Conservation (phyloP, 2,329 filamentous ascomycete species). For the Phialemoniopsis sp. region DNA sequence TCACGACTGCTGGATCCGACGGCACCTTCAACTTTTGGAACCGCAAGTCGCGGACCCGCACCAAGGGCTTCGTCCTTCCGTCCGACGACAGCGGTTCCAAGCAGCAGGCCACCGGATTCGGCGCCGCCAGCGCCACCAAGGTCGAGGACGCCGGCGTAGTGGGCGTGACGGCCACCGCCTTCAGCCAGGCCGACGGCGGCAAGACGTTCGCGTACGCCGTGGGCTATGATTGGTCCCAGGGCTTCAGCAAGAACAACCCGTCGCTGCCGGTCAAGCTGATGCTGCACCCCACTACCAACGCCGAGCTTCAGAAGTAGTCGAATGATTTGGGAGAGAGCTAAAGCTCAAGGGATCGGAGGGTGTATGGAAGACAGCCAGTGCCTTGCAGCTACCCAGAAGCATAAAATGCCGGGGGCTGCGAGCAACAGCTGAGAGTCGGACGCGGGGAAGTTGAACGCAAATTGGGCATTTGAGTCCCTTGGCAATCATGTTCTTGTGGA, state of each 20-base stretch:
- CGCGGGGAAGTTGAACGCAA: too few species aligned
- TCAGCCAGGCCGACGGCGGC: slow-evolving; percentile 57
- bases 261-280: slow-evolving; percentile 18
- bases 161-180: slow-evolving; percentile 58
- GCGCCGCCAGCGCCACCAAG: too few species aligned
- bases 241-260: slow-evolving; percentile 33
- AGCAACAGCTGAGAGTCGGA: too few species aligned
- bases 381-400: too few species aligned
- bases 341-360: too few species aligned
- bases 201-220: slow-evolving; percentile 56
- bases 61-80: slow-evolving; percentile 50
- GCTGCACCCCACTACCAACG: slow-evolving; percentile 17
- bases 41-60: slow-evolving; percentile 38
- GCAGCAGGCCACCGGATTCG: too few species aligned
- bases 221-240: slow-evolving; percentile 72
- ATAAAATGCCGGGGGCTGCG: too few species aligned
- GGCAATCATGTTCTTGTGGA: too few species aligned
- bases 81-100: too few species aligned
- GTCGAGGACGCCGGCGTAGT: slow-evolving; percentile 33
- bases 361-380: too few species aligned
- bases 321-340: too few species aligned
- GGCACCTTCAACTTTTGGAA: slow-evolving; percentile 50
- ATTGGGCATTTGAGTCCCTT: too few species aligned
- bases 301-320: slow-evolving; percentile 9
- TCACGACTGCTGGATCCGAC: slow-evolving; percentile 28